Evolutionary conservation across 345 rosid genomes (phyloP), one percentile per base, ranked within the genome.

Genomic region (Conringia planisiliqua): DNA sequence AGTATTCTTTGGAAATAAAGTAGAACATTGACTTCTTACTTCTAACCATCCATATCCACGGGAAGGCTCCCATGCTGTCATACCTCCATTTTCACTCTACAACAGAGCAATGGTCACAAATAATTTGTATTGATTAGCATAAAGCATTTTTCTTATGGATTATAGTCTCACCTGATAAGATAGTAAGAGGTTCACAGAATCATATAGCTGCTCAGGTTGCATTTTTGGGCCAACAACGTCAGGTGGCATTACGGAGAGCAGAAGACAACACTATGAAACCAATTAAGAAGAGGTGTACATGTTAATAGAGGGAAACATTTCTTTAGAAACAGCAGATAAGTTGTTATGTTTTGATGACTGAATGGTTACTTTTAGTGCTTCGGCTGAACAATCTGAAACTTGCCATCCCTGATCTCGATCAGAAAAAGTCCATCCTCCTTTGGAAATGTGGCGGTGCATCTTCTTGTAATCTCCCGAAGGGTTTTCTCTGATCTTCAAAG

Each of bases 331-430:
- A 48, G 13, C 42, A 64, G 32, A 22, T 66, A 48, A 46, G 10
- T 48, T 44, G 12, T 50, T 46, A 13, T 48, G 68, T 63, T 43
- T 12, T 51, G 57, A 51, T 48, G 14, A 35, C 40, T 24, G 51
- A 12, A 3, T 39, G 33, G 13, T n/a, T 65, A 87, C 88, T 83
- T 81, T 86, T 43, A 86, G 38, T 26, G 86, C 89, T 80, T 88
- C 90, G 6, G 88, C 90, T 10, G 93, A 82, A 77, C 89, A 85
- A 63, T 88, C 90, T 12, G 93, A 88, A 55, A 88, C 90, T 76
- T 85, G 88, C 90, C 93, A 88, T 8, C 93, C 93, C 36, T 88
- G 90, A 70, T 86, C 93, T 74, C 81, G 85, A 72, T 82, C 87
- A 0, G 90, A 85, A 65, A 88, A 88, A n/a, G 93, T 81, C 93